These are phyloP conservation scores for Magnolia sinica DNA, from an alignment of 164 flowering plant species.

Conservation along the genomic window DNA sequence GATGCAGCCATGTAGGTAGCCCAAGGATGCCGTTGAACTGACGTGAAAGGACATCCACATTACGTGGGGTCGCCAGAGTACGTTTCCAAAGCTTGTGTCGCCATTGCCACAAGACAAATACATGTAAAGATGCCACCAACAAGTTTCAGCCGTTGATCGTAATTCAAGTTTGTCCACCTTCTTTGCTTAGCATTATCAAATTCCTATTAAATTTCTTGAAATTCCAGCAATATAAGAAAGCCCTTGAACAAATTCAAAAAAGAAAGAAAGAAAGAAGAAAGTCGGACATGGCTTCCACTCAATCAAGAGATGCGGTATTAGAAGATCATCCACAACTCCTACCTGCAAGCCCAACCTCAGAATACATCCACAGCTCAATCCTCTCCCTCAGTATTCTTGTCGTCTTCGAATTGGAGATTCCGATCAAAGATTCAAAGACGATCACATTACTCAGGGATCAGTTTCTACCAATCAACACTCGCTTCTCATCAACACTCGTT, in stretches of 20 bases:
- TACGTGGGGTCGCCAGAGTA: too few relatives aligned
- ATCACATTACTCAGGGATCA: neutral
- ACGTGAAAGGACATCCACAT: too few relatives aligned
- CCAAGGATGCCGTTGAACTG: too few relatives aligned
- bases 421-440: slow-evolving; percentile 7
- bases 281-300: neutral
- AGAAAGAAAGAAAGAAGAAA: neutral
- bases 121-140: neutral
- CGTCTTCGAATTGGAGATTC: slow-evolving; percentile 7
- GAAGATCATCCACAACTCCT: neutral
- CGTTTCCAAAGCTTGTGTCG: too few relatives aligned
- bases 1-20: too few relatives aligned
- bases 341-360: slow-evolving; percentile 9
- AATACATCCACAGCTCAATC: slow-evolving; percentile 5
- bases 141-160: neutral
- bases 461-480: slow-evolving; percentile 10
- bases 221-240: neutral
- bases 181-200: neutral
- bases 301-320: neutral
- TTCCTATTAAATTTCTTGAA: neutral
- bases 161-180: neutral
- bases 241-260: neutral
- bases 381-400: slow-evolving; percentile 10
- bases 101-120: too few relatives aligned
- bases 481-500: slow-evolving; percentile 21